These are phyloP conservation scores for Tilletia setariae DNA, from an alignment of 1,284 basidiomycete genomes.

Conservation along the genomic window DNA sequence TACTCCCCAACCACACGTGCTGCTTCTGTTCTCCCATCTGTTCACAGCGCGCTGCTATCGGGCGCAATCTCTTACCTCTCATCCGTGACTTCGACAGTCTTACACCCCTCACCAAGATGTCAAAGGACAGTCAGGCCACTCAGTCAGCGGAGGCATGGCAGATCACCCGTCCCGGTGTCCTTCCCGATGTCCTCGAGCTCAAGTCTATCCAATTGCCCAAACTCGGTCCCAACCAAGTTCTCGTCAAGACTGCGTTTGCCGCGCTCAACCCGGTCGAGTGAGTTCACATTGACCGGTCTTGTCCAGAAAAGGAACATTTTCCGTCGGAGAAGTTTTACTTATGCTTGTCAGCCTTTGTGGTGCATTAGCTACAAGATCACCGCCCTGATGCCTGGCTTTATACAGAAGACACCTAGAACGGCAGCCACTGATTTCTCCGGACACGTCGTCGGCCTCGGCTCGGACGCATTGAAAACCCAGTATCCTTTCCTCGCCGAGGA, in stretches of 20 bases:
- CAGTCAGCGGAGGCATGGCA: neutral
- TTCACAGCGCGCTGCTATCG: too few relatives aligned
- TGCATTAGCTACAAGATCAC: conserved; percentile 15
- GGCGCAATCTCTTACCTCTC: too few relatives aligned
- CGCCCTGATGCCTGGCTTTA: conserved; percentile 11
- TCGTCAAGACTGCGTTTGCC: conserved; percentile 18
- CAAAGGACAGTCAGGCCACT: neutral
- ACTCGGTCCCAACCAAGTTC: conserved; percentile 18
- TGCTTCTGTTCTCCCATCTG: too few relatives aligned
- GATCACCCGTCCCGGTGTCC: neutral
- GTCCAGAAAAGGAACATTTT: too few relatives aligned
- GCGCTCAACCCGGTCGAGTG: conserved; percentile 24
- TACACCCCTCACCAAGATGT: too few relatives aligned
- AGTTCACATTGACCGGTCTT: neutral
- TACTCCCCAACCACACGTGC: too few relatives aligned
- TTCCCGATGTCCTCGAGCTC: neutral
- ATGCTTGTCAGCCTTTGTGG: too few relatives aligned
- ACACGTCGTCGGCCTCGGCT: conserved; percentile 15
- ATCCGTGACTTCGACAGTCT: too few relatives aligned
- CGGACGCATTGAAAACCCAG: neutral
- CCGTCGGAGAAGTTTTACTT: too few relatives aligned
- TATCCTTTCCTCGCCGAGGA: neutral
- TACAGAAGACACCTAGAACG: conserved; percentile 20
- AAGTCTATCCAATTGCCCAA: neutral
- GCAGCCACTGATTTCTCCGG: conserved; percentile 20